Percentiles rank a stretch among this genome's conserved stretches.
phyloP scores from a whole-genome alignment of 2,329 filamentous ascomycete genomes.

The Neofusicoccum laricinum region DNA sequence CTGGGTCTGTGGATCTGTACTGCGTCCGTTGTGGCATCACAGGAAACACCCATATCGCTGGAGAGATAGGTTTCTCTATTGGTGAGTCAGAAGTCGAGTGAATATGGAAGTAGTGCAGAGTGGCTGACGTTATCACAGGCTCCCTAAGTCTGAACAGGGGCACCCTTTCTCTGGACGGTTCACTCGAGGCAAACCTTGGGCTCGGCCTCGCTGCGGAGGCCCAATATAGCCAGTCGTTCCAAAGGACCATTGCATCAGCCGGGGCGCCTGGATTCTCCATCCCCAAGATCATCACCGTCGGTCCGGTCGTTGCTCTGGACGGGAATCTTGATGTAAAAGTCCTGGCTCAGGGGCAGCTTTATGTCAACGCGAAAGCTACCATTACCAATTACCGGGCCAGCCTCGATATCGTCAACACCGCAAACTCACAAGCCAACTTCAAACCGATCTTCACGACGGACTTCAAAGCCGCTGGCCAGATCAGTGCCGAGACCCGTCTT shows the following conservation, averaged over 20 bases:
- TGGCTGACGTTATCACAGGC: no score
- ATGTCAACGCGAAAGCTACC: neutral
- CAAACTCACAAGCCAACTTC: neutral
- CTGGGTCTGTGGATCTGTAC: no score
- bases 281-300: neutral
- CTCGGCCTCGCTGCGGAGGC: neutral
- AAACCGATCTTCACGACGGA: neutral
- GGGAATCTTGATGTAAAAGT: neutral
- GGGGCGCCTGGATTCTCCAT: neutral
- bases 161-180: no score
- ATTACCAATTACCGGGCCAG: neutral
- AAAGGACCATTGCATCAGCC: neutral
- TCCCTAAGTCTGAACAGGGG: neutral
- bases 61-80: no score
- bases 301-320: neutral
- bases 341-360: neutral
- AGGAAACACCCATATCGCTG: no score
- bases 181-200: no score
- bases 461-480: neutral
- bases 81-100: no score
- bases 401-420: neutral
- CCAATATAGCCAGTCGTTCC: neutral
- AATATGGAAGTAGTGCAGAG: no score
- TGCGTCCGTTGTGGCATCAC: no score
- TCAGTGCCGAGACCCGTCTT: neutral